Conservation (phyloP, 2,329 filamentous ascomycete genomes). For the Periconia digitata region DNA sequence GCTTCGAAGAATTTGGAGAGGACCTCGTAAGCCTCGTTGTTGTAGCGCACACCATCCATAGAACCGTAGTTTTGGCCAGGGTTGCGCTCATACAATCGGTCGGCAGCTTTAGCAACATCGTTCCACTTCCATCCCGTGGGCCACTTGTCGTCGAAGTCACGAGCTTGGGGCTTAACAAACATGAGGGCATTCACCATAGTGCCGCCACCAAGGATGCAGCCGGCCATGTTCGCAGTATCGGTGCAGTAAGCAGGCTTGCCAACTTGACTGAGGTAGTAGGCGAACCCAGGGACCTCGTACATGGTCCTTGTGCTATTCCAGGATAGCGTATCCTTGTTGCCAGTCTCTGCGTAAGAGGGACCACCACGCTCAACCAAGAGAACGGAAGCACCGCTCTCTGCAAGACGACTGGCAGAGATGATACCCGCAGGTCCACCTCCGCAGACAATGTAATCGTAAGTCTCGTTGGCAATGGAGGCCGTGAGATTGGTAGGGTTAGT, state of each 20-base stretch:
- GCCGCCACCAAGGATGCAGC: constrained; percentile 68
- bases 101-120: constrained; percentile 62
- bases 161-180: constrained; percentile 35
- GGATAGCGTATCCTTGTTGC: constrained; percentile 27
- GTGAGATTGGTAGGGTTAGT: constrained; percentile 23
- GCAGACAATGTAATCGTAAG: constrained; percentile 63
- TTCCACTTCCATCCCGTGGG: constrained; percentile 68
- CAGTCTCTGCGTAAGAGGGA: constrained; percentile 33
- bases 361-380: constrained; percentile 55
- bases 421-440: constrained; percentile 64
- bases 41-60: constrained; percentile 64
- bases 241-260: constrained; percentile 51
- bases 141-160: constrained; percentile 73
- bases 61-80: constrained; percentile 68
- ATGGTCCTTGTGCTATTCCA: constrained; percentile 41
- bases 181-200: constrained; percentile 60
- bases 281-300: constrained; percentile 42
- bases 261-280: constrained; percentile 35
- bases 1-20: constrained; percentile 60
- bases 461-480: constrained; percentile 46
- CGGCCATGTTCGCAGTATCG: constrained; percentile 71
- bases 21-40: constrained; percentile 65
- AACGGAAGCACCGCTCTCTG: constrained; percentile 64
- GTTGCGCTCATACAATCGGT: constrained; percentile 70
- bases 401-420: constrained; percentile 60